phyloP scores from a whole-genome alignment of 2,329 filamentous ascomycete genomes.

The Ophiostoma perfectum region DNA sequence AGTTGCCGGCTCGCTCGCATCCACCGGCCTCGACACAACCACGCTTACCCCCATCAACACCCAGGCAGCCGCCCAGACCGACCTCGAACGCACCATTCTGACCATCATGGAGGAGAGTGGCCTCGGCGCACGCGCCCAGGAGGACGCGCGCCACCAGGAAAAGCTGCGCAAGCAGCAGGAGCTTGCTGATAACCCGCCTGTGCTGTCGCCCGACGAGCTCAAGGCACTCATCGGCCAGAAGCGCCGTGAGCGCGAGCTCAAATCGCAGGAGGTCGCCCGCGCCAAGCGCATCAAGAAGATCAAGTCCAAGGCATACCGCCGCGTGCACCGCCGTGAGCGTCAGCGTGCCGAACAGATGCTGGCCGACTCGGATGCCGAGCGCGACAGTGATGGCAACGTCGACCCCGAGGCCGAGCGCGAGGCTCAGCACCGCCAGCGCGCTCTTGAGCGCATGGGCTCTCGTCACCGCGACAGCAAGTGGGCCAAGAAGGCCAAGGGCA shows the following conservation, averaged over 20 bases:
- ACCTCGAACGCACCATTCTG: slow-evolving; percentile 80
- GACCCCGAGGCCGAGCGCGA: slow-evolving; percentile 63
- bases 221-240: slow-evolving; percentile 67
- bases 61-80: slow-evolving; percentile 60
- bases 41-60: slow-evolving; percentile 55
- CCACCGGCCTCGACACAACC: slow-evolving; percentile 50
- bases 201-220: slow-evolving; percentile 64
- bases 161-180: slow-evolving; percentile 53
- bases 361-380: slow-evolving; percentile 47
- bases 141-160: slow-evolving; percentile 38
- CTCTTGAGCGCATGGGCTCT: slow-evolving; percentile 77
- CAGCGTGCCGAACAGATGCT: slow-evolving; percentile 50
- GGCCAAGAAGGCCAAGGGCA: slow-evolving; percentile 78
- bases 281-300: slow-evolving; percentile 97
- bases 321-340: slow-evolving; percentile 76
- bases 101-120: slow-evolving; percentile 88
- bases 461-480: slow-evolving; percentile 86
- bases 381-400: slow-evolving; percentile 56
- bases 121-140: slow-evolving; percentile 47
- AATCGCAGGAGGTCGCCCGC: slow-evolving; percentile 82
- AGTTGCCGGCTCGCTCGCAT: slow-evolving; percentile 64
- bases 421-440: slow-evolving; percentile 64
- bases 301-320: slow-evolving; percentile 92
- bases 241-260: slow-evolving; percentile 72
- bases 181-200: slow-evolving; percentile 61